Base-by-base conservation (phyloP, 306 rosid species). In the Fragaria nilgerrensis region DNA sequence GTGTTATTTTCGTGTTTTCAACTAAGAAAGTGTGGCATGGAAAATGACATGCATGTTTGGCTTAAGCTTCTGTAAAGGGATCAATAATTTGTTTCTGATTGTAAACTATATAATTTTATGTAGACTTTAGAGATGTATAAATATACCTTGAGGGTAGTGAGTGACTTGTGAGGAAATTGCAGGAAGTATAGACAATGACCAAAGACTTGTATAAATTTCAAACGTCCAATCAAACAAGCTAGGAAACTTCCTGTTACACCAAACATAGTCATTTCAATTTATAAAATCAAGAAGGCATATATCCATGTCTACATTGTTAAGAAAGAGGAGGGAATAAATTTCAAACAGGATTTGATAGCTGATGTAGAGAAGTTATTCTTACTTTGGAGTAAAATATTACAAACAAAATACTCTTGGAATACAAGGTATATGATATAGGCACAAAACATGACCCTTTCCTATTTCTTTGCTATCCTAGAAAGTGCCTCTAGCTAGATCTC, bases 351-450 rank as follows among this genome's bases (percentile, higher is more conserved):
- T 23, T 16, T 5, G 12, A 47, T 67, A 39, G 50, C 39, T n/a
- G 43, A 59, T 44, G 56, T 27, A 16, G 69, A 43, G 45, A 74
- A 74, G 69, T 74, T 59, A 74, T 74, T 58, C 78, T 59, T 27
- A 39, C 45, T 73, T 19, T 53, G 45, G 20, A 23, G 12, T 36
- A 14, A 41, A 41, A 39, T 22, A 74, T 9, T 23, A 58, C 25
- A 15, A 61, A 50, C 52, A 45, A 70, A 70, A 2, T 22, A 27
- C 50, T 50, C 63, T 50, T 19, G 75, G 29, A 50, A 49, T 32
- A 9, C 14, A 72, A 11, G 67, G 19, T 11, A 36, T 50, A 56
- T 20, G 20, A 14, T 20, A 7, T 2, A n/a, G 63, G 22, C 25
- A n/a, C 63, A 23, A 29, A n/a, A n/a, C 15, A 3, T 22, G 65